Evolutionary conservation across 495 filamentous ascomycete species (phyloP), one percentile per base, ranked within the genome.

Genomic region (Penicillium riverlandense): DNA sequence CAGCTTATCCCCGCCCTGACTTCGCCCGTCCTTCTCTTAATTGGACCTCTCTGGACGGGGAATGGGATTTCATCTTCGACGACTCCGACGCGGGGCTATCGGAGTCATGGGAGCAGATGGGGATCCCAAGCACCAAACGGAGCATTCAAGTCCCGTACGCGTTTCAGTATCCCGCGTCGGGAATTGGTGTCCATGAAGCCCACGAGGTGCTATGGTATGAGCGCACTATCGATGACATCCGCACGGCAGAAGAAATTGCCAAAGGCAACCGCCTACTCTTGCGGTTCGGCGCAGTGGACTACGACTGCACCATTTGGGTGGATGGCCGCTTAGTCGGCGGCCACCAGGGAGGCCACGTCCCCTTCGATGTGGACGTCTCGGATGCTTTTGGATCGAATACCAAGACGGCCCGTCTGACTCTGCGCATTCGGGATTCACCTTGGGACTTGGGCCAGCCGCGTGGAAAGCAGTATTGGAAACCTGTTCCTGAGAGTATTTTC

Each of bases 191-290:
- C 28, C 65, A 66, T 40, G 70, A 69, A 42, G 77, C 68, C 8
- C 78, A 82, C 55, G 77, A 82, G 54, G 67, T 80, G 1, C 44
- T 80, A 15, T 81, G 77, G 78, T 81, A 82, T 45, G 75, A 80
- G 50, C 64, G 75, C 2, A 47, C 10, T 1, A 63, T 81, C 34
- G 49, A 40, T 0, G 75, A 80, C 42, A 57, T 77, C 31, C 74
- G 76, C 28, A 59, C 48, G 11, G 14, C 41, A 1, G 45, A 32
- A 4, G 59, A 66, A 31, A 43, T 42, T 3, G 37, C 38, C 8
- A 13, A 30, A 0, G 43, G 44, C 0, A 50, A 62, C 37, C 45
- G 52, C 29, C 45, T 66, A 4, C 29, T 66, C 4, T 34, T 69
- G 9, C 61, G 63, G 22, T 69, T 69, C 50, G 61, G 61, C 4